Percentiles rank a stretch among this genome's conserved stretches.
Conservation (phyloP, 306 rosid genomes). For the Morella rubra region DNA sequence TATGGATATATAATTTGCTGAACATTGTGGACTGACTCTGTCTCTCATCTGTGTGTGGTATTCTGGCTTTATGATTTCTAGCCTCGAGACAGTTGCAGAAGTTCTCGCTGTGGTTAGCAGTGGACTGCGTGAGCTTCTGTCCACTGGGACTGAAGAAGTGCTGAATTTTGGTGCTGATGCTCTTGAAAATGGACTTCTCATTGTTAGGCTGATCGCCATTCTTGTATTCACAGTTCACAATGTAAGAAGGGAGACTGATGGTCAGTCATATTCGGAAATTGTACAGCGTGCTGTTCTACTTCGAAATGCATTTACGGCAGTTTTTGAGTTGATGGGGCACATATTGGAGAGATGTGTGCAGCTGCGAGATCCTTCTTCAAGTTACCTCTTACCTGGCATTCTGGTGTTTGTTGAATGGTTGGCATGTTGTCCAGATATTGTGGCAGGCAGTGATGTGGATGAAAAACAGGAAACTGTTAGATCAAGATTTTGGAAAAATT, state of each 20-base stretch:
- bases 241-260: constrained; percentile 79
- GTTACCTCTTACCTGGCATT: constrained; percentile 83
- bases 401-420: constrained; percentile 91
- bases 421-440: constrained; percentile 76
- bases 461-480: constrained; percentile 62
- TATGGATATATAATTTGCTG: background rate
- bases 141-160: constrained; percentile 69
- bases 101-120: constrained; percentile 63
- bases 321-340: constrained; percentile 76
- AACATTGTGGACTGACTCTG: constrained; percentile 18
- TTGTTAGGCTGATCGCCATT: constrained; percentile 73
- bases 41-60: constrained; percentile 5
- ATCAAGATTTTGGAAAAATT: constrained; percentile 77
- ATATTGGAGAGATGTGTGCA: constrained; percentile 69
- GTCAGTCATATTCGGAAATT: constrained; percentile 90
- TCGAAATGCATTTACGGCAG: constrained; percentile 82
- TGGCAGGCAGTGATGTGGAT: constrained; percentile 61
- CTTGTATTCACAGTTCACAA: constrained; percentile 73
- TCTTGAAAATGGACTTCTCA: constrained; percentile 62
- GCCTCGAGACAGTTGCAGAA: constrained; percentile 86
- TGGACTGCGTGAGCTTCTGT: constrained; percentile 60
- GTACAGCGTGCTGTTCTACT: constrained; percentile 83
- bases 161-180: constrained; percentile 64
- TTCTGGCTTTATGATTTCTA: constrained; percentile 25
- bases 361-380: constrained; percentile 66